Evolutionary conservation across 2,329 filamentous ascomycete species (phyloP).

Genomic region (Penicillium frequentans): DNA sequence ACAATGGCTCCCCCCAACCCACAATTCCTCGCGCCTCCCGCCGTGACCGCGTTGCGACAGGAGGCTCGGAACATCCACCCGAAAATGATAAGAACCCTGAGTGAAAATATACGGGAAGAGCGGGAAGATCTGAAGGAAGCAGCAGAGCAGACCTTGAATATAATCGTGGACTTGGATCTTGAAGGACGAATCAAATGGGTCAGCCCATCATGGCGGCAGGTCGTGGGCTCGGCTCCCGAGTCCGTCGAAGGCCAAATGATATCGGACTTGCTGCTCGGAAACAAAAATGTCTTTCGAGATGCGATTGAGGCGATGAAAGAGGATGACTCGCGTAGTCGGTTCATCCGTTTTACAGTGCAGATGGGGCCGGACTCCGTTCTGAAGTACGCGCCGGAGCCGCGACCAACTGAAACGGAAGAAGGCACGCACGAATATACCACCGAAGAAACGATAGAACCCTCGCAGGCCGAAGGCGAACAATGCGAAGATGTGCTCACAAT

Average conservation of each 20-base stretch:
- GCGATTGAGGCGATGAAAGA: constrained; percentile 85
- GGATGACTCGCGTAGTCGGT: constrained; percentile 89
- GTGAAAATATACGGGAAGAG: constrained; percentile 88
- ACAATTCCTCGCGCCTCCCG: constrained; percentile 45
- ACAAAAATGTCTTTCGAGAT: constrained; percentile 77
- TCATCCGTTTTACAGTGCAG: constrained; percentile 75
- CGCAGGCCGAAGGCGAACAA: constrained; percentile 41
- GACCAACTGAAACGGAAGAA: constrained; percentile 20
- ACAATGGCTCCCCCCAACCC: constrained; percentile 38
- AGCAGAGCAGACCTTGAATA: constrained; percentile 93
- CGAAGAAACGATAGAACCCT: constrained; percentile 34
- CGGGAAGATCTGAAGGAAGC: constrained; percentile 91
- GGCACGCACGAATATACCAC: constrained; percentile 11
- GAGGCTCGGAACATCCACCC: constrained; percentile 42
- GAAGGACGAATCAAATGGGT: constrained; percentile 93
- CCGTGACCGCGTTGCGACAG: constrained; percentile 45
- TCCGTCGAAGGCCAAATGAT: constrained; percentile 75
- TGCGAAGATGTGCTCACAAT: constrained; percentile 66
- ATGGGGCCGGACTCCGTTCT: constrained; percentile 70
- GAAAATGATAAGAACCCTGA: constrained; percentile 65
- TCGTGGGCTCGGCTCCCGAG: constrained; percentile 77
- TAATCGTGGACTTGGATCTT: constrained; percentile 90
- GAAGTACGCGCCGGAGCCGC: constrained; percentile 43
- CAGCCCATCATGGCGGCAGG: constrained; percentile 91
- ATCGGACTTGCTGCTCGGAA: constrained; percentile 75